A percentile compares a stretch with the other conserved stretches of the same genome.
These are phyloP conservation scores for Thuidium tamariscinum DNA, from an alignment of 225 moss, liverwort and hornwort genomes.

Conservation along the genomic window DNA sequence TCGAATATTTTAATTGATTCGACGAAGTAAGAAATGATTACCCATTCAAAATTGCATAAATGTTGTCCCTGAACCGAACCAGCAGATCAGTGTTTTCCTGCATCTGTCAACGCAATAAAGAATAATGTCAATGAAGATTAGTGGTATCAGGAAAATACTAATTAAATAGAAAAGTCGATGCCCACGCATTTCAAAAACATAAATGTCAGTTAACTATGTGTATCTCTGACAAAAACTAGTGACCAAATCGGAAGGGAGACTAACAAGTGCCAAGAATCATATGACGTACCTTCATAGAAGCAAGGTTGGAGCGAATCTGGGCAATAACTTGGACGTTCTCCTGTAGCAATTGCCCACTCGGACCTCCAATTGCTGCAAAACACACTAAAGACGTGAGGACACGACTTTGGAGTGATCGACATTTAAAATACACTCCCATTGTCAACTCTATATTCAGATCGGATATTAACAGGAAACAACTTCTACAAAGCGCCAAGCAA, in stretches of 20 bases:
- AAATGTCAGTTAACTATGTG: background rate
- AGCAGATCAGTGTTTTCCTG: conserved; percentile 75
- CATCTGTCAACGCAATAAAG: conserved; percentile 34
- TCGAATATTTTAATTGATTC: background rate
- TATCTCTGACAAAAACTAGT: background rate
- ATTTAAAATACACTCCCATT: background rate
- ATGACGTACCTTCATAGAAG: conserved; percentile 32
- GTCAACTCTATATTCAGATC: background rate
- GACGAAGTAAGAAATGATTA: background rate
- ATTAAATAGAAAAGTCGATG: background rate
- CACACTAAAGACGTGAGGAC: background rate
- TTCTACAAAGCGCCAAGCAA: background rate
- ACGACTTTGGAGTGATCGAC: background rate
- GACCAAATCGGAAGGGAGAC: background rate
- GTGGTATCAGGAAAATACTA: background rate
- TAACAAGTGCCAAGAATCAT: background rate
- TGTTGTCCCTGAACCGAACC: conserved; percentile 68
- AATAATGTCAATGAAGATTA: conserved; percentile 17
- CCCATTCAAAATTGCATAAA: conserved; percentile 82
- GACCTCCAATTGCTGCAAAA: conserved; percentile 37
- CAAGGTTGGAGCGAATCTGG: conserved; percentile 50
- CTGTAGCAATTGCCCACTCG: conserved; percentile 39
- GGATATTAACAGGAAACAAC: background rate
- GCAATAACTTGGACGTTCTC: conserved; percentile 37
- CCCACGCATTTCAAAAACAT: background rate